Evolutionary conservation across 306 rosid genomes (phyloP).

Genomic region (Lathyrus tuberosus): DNA sequence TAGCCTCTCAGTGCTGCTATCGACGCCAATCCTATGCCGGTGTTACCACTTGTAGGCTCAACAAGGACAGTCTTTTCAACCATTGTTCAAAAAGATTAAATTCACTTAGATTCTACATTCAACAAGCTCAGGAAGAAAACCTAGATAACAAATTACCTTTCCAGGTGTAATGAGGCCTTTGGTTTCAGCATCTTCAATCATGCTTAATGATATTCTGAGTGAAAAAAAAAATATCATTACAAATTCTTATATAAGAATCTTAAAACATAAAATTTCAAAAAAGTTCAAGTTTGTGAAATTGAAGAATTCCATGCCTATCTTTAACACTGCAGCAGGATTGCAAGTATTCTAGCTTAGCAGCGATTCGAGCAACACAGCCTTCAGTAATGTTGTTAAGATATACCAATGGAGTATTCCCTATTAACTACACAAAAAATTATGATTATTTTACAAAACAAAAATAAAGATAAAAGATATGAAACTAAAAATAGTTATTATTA

Average conservation of each 20-base stretch:
- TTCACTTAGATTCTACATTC: conserved; percentile 32
- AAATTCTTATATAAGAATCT: conserved; percentile 8
- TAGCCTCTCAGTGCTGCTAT: conserved; percentile 77
- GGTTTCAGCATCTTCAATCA: conserved; percentile 87
- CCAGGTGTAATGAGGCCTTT: conserved; percentile 82
- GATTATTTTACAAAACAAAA: no score
- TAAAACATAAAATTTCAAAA: not conserved
- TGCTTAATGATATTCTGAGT: conserved; percentile 68
- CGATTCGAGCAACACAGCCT: conserved; percentile 76
- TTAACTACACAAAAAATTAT: conserved; percentile 52
- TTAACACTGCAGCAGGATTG: conserved; percentile 82
- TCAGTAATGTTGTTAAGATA: conserved; percentile 73
- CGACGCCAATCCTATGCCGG: conserved; percentile 85
- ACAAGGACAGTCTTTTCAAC: conserved; percentile 63
- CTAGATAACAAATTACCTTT: conserved; percentile 49
- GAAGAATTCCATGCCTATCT: conserved; percentile 55
- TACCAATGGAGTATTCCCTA: conserved; percentile 84
- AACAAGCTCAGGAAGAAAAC: not conserved
- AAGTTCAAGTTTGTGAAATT: conserved; percentile 3
- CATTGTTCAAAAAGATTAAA: conserved; percentile 34
- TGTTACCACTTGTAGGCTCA: conserved; percentile 84
- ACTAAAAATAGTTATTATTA: not conserved
- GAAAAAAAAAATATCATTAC: conserved; percentile 9
- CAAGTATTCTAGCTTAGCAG: conserved; percentile 87
- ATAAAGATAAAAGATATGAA: not conserved